Evolutionary conservation across 805 yeast genomes (phyloP), one percentile per base, ranked within the genome.

Genomic region (Starmerella asiatica): DNA sequence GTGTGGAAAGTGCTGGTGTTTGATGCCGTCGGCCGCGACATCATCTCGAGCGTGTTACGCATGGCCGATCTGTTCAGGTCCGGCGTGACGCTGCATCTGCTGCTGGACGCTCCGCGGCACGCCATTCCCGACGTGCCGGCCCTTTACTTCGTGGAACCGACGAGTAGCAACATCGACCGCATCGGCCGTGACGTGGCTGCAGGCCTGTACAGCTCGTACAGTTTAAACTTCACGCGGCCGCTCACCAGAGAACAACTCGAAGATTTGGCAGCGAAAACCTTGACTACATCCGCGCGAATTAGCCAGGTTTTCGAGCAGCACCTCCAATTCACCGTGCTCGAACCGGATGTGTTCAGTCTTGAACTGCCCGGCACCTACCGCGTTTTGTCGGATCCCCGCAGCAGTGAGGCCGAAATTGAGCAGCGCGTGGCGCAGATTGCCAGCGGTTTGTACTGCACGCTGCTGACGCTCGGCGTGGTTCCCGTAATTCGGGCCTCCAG

Each of bases 241-340:
- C 67, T 91, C 45, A 68, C 74, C 39, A 72, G 98, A 47, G 79
- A 74, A 29, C 64, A 85, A 29, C 68, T 91, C 39, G 99, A 91
- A 58, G 85, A 79, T 32, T 76, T 91, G 56, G 96, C 96, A 17
- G 69, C 76, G 37, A 88, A 84, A 21, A 79, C 94, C 0, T 50
- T 73, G 36, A 66, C 75, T 14, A 78, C 78, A 48, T 70, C 88
- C 2, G 67, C 65, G 44, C 73, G 73, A 51, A 79, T 91, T 41
- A 72, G 78, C 47, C 97, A 88, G 58, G 93, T 91, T 4, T 91
- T 67, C 60, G 99, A 91, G 59, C 98, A 91, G 60, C 91, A 86
- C 60, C 65, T 88, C 46, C 86, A 88, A 60, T 91, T 83, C 56
- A 67, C 84, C 8, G 96, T 88, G 18, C 80, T 95, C 1, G 99